Conservation (phyloP, 2,329 filamentous ascomycete species). For the Bipolaris sorokiniana region DNA sequence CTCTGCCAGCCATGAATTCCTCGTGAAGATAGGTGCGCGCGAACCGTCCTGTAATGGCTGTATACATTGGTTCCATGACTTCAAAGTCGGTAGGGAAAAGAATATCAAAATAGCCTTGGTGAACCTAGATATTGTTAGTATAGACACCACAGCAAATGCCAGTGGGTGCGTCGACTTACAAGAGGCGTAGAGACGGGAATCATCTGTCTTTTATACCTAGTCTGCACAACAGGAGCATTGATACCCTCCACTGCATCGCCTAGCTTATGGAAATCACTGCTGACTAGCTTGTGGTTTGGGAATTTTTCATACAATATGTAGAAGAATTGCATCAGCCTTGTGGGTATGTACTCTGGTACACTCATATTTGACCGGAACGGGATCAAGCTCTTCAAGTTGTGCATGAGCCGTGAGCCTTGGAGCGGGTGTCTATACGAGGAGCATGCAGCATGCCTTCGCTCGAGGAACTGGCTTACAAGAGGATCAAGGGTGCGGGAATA, state of each 20-base stretch:
- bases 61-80: slow-evolving; percentile 89
- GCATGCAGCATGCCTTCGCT: slow-evolving; percentile 78
- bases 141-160: too few species aligned
- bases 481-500: slow-evolving; percentile 83
- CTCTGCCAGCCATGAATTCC: slow-evolving; percentile 89
- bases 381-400: slow-evolving; percentile 66
- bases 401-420: slow-evolving; percentile 59
- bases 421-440: slow-evolving; percentile 68
- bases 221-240: slow-evolving; percentile 96
- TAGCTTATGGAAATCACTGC: slow-evolving; percentile 87
- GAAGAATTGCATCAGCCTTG: slow-evolving; percentile 95
- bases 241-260: slow-evolving; percentile 82
- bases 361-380: slow-evolving; percentile 80
- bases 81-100: slow-evolving; percentile 96
- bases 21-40: slow-evolving; percentile 85
- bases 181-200: slow-evolving; percentile 90
- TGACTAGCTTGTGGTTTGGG: slow-evolving; percentile 84
- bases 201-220: slow-evolving; percentile 82
- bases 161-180: slow-evolving; percentile 61
- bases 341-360: slow-evolving; percentile 89
- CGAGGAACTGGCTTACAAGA: slow-evolving; percentile 79
- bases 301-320: slow-evolving; percentile 87
- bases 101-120: slow-evolving; percentile 99
- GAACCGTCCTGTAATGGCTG: slow-evolving; percentile 88
- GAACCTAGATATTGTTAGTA: slow-evolving; percentile 65